Conservation (phyloP, 768 basidiomycete species). For the Nevesoporus exiguus region DNA sequence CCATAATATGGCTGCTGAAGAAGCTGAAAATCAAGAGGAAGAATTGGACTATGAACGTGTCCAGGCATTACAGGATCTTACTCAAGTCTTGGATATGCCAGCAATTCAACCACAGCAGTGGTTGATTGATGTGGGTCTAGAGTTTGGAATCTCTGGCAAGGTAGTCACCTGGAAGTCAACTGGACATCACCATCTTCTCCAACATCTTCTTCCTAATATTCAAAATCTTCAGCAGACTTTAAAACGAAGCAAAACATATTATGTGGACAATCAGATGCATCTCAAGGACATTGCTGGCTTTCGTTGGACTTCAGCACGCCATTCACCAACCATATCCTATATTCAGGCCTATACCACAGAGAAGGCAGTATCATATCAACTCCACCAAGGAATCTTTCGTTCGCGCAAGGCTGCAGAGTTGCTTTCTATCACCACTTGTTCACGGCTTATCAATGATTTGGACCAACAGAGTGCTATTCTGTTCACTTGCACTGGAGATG, state of each 20-base stretch:
- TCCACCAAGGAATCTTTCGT: background rate
- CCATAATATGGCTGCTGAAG: background rate
- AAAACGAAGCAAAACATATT: accelerated
- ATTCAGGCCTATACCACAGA: constrained; percentile 9
- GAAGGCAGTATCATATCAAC: constrained; percentile 8
- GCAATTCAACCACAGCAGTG: background rate
- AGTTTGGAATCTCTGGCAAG: background rate
- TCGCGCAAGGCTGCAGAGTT: background rate
- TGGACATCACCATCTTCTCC: background rate
- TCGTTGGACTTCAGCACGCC: background rate
- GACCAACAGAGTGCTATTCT: background rate
- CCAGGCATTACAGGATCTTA: background rate
- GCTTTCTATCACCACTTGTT: background rate
- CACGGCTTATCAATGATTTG: background rate
- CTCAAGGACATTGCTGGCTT: constrained; percentile 8
- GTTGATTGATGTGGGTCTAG: background rate
- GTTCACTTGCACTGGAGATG: background rate
- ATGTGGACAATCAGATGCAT: background rate
- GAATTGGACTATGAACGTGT: background rate
- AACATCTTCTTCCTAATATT: background rate
- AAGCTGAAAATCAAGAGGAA: background rate
- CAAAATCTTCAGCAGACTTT: accelerated
- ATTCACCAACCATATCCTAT: background rate
- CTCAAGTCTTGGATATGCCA: background rate
- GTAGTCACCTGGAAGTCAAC: background rate